A percentile compares a stretch with the other conserved stretches of the same genome.
phyloP scores from a whole-genome alignment of 345 rosid species.

The Populus deltoides region DNA sequence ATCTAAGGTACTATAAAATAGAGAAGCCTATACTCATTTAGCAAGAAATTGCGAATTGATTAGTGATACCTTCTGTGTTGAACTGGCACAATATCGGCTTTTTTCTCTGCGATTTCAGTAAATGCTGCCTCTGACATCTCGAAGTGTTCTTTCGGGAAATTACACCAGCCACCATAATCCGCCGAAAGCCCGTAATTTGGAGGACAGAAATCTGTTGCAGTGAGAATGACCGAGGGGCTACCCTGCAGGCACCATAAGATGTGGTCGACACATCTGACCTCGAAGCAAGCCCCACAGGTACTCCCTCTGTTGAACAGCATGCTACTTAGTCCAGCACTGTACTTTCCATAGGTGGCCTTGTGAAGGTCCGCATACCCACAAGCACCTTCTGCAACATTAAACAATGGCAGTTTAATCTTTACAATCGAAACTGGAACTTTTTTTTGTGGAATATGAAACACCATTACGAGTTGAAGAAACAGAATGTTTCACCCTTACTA shows the following conservation, averaged over 20 bases:
- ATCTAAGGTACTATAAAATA: not conserved
- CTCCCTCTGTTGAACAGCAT: slow-evolving; percentile 80
- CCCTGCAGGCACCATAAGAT: slow-evolving; percentile 78
- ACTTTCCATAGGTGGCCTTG: slow-evolving; percentile 59
- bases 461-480: not conserved
- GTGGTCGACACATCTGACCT: slow-evolving; percentile 86
- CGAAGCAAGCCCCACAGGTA: slow-evolving; percentile 86
- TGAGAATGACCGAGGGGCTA: slow-evolving; percentile 74
- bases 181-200: slow-evolving; percentile 79
- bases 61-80: slow-evolving; percentile 58
- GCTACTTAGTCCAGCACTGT: slow-evolving; percentile 76
- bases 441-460: not conserved
- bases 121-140: slow-evolving; percentile 90
- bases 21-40: not conserved
- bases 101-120: slow-evolving; percentile 66
- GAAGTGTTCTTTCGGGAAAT: slow-evolving; percentile 83
- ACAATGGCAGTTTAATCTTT: not conserved
- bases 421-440: not conserved
- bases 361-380: slow-evolving; percentile 89
- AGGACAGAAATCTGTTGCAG: slow-evolving; percentile 93
- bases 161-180: slow-evolving; percentile 94
- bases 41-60: not conserved
- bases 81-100: slow-evolving; percentile 70
- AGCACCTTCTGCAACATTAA: slow-evolving; percentile 67
- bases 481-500: not conserved